Percentiles rank a stretch among this genome's conserved stretches.
These are phyloP conservation scores for Zymoseptoria pseudotritici DNA, from an alignment of 2,329 filamentous ascomycete species.

Conservation along the genomic window DNA sequence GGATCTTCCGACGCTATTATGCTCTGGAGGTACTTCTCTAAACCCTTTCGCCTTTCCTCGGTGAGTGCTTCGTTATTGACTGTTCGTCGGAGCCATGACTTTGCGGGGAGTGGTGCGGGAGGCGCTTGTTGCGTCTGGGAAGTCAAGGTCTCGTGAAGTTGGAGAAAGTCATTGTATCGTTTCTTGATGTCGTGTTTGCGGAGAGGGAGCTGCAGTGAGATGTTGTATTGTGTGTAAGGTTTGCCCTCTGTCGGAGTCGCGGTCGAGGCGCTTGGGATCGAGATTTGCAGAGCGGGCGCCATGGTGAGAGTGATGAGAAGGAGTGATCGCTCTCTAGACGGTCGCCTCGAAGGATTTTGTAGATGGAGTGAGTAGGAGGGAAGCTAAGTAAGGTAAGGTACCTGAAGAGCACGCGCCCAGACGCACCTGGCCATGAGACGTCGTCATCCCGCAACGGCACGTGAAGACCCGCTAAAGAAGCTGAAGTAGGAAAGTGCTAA, in stretches of 20 bases:
- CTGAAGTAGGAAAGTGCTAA: background rate
- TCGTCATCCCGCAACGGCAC: background rate
- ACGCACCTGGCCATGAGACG: background rate
- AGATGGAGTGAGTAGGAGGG: background rate
- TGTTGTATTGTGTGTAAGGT: conserved; percentile 70
- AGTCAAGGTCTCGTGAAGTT: conserved; percentile 57
- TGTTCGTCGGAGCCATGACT: conserved; percentile 71
- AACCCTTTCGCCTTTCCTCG: conserved; percentile 58
- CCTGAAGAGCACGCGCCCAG: background rate
- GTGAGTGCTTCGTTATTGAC: conserved; percentile 62
- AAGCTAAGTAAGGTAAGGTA: background rate
- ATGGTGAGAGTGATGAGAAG: conserved; percentile 22
- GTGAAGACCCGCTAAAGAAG: background rate
- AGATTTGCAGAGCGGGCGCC: conserved; percentile 39
- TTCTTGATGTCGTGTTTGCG: conserved; percentile 70
- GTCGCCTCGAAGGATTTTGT: background rate
- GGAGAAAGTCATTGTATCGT: conserved; percentile 72
- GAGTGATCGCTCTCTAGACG: background rate
- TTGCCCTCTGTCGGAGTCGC: conserved; percentile 48
- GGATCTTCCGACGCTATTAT: conserved; percentile 68
- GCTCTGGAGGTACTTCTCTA: conserved; percentile 64
- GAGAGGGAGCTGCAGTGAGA: conserved; percentile 67
- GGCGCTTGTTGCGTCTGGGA: conserved; percentile 55
- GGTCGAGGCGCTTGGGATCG: conserved; percentile 44
- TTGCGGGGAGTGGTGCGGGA: conserved; percentile 60